Evolutionary conservation across 192 early-diverging fungal species (phyloP), one percentile per base, ranked within the genome.

Genomic region (Coemansia reversa): DNA sequence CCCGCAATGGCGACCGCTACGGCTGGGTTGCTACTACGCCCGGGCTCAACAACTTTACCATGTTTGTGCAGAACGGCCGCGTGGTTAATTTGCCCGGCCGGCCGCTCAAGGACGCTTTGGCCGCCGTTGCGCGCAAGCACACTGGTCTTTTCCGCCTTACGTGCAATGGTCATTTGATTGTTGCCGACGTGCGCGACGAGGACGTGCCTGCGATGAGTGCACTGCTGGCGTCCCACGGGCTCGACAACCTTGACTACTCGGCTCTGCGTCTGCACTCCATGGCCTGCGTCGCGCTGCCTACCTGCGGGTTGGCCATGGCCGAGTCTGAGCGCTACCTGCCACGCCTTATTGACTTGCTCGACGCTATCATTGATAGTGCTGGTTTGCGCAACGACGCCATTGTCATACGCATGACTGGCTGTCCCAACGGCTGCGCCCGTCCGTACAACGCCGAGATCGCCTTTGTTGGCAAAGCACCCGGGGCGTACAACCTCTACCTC

Each of bases 261-360:
- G 92, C 87, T 18, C 74, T 94, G 55, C 88, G 92, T 53, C 84
- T 94, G 65, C 90, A 95, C 79, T 90, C 90, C 19, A 96, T 98
- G 94, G 92, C 94, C 29, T 96, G 96, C 78, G 96, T 92, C 2
- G 96, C 96, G 25, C 86, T 98, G 70, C 96, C 96, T 7, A 96
- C 94, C 19, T 96, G 96, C 74, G 92, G 84, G 53, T 83, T 96
- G 53, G 96, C 96, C 24, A 95, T 98, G 92, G 96, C 96, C 60
- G 96, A 98, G 84, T 91, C 91, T 48, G 96, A 98, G 83, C 91
- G 96, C 64, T 96, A 98, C 79, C 76, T 98, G 59, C 96, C 94
- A 58, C 76, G 76, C 27, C 84, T 98, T 54, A 90, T 98, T 48
- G 79, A 81, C 20, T 84, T 84, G 71, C 84, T 98, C 58, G 96